Percentiles rank a stretch among this genome's conserved stretches.
Conservation (phyloP, 2,329 filamentous ascomycete species). For the Alternaria postmessia region DNA sequence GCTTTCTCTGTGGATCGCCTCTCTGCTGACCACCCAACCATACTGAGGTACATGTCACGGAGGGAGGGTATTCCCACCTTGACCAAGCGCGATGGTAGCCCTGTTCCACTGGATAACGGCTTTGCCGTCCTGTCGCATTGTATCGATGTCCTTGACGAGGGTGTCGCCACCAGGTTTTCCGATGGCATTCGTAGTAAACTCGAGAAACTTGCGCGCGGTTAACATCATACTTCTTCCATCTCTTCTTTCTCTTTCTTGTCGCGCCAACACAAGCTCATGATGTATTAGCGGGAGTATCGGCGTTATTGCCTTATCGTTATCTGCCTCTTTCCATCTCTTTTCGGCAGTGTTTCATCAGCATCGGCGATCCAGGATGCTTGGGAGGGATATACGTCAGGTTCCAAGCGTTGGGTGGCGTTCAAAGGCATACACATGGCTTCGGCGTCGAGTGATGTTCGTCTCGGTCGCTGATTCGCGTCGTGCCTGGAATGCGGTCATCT, state of each 20-base stretch:
- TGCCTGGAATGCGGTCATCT: conserved; percentile 8
- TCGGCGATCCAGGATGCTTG: conserved; percentile 24
- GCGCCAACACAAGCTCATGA: conserved; percentile 4
- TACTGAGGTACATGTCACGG: conserved; percentile 62
- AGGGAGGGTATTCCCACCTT: conserved; percentile 62
- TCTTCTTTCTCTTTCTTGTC: conserved; percentile 12
- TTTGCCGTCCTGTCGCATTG: conserved; percentile 61
- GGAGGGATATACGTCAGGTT: conserved; percentile 7
- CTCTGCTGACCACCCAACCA: conserved; percentile 59
- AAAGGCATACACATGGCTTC: conserved; percentile 6
- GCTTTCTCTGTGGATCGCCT: conserved; percentile 62
- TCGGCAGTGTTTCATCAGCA: conserved; percentile 25
- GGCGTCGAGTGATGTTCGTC: conserved; percentile 16
- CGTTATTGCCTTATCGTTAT: conserved; percentile 8
- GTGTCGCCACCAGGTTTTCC: conserved; percentile 60
- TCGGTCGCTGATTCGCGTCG: conserved; percentile 8
- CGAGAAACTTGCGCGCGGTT: conserved; percentile 53
- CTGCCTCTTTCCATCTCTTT: conserved; percentile 22
- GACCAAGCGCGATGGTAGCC: conserved; percentile 59
- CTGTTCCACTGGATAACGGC: conserved; percentile 58
- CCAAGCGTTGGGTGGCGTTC: conserved; percentile 18
- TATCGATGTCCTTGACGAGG: conserved; percentile 62
- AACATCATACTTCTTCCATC: conserved; percentile 11
- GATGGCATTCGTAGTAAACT: conserved; percentile 65
- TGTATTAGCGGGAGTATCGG: conserved; percentile 12